phyloP scores from a whole-genome alignment of 345 rosid species.

The Sonneratia caseolaris region DNA sequence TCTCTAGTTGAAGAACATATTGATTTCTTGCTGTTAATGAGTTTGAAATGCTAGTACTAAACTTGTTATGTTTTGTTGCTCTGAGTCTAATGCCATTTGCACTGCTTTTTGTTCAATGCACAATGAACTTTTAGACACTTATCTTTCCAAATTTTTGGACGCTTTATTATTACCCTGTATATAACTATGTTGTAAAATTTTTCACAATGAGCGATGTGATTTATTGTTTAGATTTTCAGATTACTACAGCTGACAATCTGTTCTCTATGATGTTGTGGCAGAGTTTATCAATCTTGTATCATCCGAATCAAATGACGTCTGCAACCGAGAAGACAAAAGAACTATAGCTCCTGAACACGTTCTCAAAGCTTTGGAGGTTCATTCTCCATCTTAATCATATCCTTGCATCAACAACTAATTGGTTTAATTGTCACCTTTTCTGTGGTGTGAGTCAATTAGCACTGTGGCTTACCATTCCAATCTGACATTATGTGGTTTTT shows the following conservation, averaged over 20 bases:
- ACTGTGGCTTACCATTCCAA: too few relatives aligned
- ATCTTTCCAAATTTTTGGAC: background rate
- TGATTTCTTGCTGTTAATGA: background rate
- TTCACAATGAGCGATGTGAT: background rate
- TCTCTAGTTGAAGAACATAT: background rate
- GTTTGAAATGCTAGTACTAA: background rate
- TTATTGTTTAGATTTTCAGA: background rate
- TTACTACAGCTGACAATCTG: constrained; percentile 10
- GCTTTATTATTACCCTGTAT: too few relatives aligned
- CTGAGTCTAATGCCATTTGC: background rate
- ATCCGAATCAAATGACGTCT: constrained; percentile 97
- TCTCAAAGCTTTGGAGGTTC: constrained; percentile 85
- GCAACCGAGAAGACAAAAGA: constrained; percentile 86
- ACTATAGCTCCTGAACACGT: constrained; percentile 99
- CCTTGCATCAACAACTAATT: background rate
- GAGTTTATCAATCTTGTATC: constrained; percentile 97
- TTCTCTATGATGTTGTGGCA: constrained; percentile 22
- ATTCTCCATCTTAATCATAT: background rate
- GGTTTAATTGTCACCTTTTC: too few relatives aligned
- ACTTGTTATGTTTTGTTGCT: background rate
- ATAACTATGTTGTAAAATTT: background rate
- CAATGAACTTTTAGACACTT: background rate
- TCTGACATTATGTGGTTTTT: too few relatives aligned
- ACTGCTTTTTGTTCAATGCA: background rate
- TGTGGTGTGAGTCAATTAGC: too few relatives aligned